Percentiles rank a stretch among this genome's conserved stretches.
Evolutionary conservation across 371 early-diverging fungal genomes (phyloP).

Genomic region (Mucor circinelloides): DNA sequence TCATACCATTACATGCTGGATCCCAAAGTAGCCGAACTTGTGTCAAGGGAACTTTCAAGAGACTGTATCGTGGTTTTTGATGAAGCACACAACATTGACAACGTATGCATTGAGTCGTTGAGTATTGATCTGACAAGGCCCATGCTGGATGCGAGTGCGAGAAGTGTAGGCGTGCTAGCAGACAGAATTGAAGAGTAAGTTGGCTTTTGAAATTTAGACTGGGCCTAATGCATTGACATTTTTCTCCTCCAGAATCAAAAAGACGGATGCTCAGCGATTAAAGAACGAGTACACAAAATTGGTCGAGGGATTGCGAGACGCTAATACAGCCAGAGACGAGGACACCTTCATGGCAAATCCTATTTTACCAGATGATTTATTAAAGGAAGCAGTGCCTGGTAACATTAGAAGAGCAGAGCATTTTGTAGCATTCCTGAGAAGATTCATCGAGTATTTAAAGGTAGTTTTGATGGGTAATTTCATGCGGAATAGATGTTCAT

Average conservation of each 20-base stretch:
- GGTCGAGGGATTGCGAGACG: slow-evolving; percentile 89
- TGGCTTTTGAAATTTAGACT: no score
- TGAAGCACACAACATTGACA: slow-evolving; percentile 99
- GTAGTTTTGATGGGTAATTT: slow-evolving; percentile 28
- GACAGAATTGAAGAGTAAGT: slow-evolving; percentile 74
- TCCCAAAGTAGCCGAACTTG: slow-evolving; percentile 97
- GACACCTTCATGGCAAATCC: slow-evolving; percentile 80
- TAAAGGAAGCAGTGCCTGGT: slow-evolving; percentile 97
- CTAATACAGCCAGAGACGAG: slow-evolving; percentile 71
- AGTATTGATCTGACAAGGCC: slow-evolving; percentile 93
- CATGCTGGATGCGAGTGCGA: slow-evolving; percentile 88
- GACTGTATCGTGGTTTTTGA: slow-evolving; percentile 99
- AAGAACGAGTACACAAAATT: slow-evolving; percentile 87
- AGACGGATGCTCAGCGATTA: slow-evolving; percentile 84
- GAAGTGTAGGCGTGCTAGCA: slow-evolving; percentile 73
- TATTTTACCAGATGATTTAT: slow-evolving; percentile 90
- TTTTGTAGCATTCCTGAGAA: slow-evolving; percentile 95
- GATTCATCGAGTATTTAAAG: slow-evolving; percentile 99
- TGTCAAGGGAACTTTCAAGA: slow-evolving; percentile 92
- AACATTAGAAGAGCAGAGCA: slow-evolving; percentile 98
- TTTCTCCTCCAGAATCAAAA: slow-evolving; percentile 67
- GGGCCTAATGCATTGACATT: background rate
- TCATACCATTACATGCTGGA: slow-evolving; percentile 99
- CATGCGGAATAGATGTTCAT: background rate
- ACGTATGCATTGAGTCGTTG: slow-evolving; percentile 98